Evolutionary conservation across 139 green algal species (phyloP), one percentile per base, ranked within the genome.

Genomic region (Gonium pectorale): DNA sequence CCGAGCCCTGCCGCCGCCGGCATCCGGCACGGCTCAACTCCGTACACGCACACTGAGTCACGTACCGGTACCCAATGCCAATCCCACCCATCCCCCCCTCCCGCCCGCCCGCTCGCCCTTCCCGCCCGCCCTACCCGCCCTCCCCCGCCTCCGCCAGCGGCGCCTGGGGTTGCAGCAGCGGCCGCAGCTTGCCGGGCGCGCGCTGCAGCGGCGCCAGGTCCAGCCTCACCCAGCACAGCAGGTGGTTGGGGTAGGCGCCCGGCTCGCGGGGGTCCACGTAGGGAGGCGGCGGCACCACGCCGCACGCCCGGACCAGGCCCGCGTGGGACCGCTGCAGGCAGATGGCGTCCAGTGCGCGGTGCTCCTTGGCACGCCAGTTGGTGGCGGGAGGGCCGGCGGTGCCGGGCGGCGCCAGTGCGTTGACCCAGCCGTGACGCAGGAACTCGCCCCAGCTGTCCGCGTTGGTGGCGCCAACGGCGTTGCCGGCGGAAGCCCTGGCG

Each of bases 181-280:
- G 33, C 44, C 79, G 64, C 49, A 77, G 40, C 79, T 85, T 85
- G 19, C 79, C 79, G 17, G 79, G 64, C 6, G 64, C 79, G 27
- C 21, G 0, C 79, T 78, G 64, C 79, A 85, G 79, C 46, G 64
- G 26, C 64, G 26, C 35, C 79, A 85, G 37, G 26, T 85, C 79
- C 49, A 85, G 63, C 44, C 26, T 8, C 46, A 63, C 64, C 79
- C 79, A 85, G 46, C 60, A 73, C 79, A 85, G 63, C 22, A 85
- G 79, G 79, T 85, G 79, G 79, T 85, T 77, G 26, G 79, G 79
- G 66, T 85, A 85, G 9, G 1, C n/a, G 2, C 29, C 59, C n/a
- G 75, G 59, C 75, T 68, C 46, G 21, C 5, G 15, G 38, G 62
- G 8, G 13, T 66, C 63, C 35, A 85, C 44, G 24, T 67, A 29